Evolutionary conservation across 768 basidiomycete genomes (phyloP).

Genomic region (Cystobasidium onofrii): DNA sequence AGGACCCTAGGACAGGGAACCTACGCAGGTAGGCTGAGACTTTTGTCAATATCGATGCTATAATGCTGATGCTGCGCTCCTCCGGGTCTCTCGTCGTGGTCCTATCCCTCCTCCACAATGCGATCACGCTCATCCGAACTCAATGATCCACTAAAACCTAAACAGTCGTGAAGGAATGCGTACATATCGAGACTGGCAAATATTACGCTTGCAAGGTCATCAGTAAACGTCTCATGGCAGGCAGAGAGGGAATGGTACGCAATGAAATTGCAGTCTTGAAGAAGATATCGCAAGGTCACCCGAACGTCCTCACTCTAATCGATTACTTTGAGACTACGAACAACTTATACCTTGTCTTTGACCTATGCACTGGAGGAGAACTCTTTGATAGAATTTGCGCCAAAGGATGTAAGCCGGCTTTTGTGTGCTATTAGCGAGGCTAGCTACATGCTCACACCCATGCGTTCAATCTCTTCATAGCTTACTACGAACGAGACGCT

Average conservation of each 20-base stretch:
- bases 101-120: no score
- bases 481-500: constrained; percentile 88
- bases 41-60: no score
- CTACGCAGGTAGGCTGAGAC: constrained; percentile 1
- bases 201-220: constrained; percentile 99
- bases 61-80: no score
- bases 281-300: constrained; percentile 78
- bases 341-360: constrained; percentile 44
- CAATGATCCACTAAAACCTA: not conserved
- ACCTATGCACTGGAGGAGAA: constrained; percentile 89
- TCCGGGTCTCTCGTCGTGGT: no score
- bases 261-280: constrained; percentile 96
- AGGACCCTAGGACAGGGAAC: constrained; percentile 16
- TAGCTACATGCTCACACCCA: no score
- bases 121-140: not conserved
- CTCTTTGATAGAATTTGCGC: constrained; percentile 99
- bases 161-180: constrained; percentile 28
- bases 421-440: not conserved
- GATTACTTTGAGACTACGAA: constrained; percentile 71
- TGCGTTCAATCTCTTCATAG: no score
- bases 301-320: constrained; percentile 83
- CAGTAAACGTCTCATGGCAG: constrained; percentile 98
- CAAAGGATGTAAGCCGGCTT: constrained; percentile 53
- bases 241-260: constrained; percentile 89
- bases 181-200: constrained; percentile 66